Evolutionary conservation across 1,139 yeast genomes (phyloP).

Genomic region (Hansenula anomala): DNA sequence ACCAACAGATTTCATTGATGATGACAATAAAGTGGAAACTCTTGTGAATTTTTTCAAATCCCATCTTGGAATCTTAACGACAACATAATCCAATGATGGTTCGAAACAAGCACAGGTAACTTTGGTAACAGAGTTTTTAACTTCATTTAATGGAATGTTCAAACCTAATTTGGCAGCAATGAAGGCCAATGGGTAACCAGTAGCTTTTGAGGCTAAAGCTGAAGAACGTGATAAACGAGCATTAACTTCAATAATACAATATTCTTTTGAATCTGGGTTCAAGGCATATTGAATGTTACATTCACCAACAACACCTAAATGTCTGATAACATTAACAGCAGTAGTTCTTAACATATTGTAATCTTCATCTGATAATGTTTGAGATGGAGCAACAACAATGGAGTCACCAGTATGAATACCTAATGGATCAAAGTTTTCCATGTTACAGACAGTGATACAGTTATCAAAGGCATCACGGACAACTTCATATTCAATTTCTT

Average conservation of each 20-base stretch:
- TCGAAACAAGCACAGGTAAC: constrained; percentile 96
- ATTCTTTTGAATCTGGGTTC: constrained; percentile 90
- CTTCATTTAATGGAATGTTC: constrained; percentile 88
- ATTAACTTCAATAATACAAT: constrained; percentile 96
- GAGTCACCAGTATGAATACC: constrained; percentile 99
- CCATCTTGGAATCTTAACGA: constrained; percentile 99
- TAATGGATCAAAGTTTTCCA: constrained; percentile 98
- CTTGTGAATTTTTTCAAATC: constrained; percentile 94
- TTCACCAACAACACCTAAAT: constrained; percentile 98
- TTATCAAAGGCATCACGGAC: constrained; percentile 96
- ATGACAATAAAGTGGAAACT: constrained; percentile 82
- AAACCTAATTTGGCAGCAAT: constrained; percentile 97
- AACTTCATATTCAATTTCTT: constrained; percentile 97
- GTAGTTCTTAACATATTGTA: constrained; percentile 98
- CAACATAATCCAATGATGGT: constrained; percentile 96
- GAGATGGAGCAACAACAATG: constrained; percentile 98
- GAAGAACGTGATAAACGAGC: constrained; percentile 98
- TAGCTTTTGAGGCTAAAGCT: constrained; percentile 97
- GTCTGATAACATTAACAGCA: constrained; percentile 96
- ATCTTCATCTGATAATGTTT: constrained; percentile 94
- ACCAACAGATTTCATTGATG: constrained; percentile 98
- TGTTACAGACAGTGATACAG: constrained; percentile 98
- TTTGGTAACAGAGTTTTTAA: constrained; percentile 90
- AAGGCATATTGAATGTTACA: constrained; percentile 98
- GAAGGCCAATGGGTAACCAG: constrained; percentile 97